Evolutionary conservation across 1,284 basidiomycete species (phyloP), one percentile per base, ranked within the genome.

Genomic region (Lignosus rhinocerotis): DNA sequence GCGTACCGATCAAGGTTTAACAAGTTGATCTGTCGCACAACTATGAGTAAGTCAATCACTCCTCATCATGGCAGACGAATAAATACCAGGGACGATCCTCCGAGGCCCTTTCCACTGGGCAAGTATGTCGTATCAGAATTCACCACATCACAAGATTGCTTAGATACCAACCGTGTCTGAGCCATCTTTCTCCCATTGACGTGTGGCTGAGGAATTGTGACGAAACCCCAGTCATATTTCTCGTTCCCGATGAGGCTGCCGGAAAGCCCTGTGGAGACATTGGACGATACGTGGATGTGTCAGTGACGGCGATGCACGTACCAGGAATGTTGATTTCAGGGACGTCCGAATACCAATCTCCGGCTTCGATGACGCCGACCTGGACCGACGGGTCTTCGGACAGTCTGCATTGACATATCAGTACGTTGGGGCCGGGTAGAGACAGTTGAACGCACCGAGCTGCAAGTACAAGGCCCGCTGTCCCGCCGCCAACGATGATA

Each of bases 351-450:
- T 70, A 62, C 46, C 66, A 66, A 14, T 64, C 56, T 19, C 73
- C 74, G 12, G 71, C 59, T 69, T 66, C 38, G 70, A 66, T 38
- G 33, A 75, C 68, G 31, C 71, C 62, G 16, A 75, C 73, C 7
- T 73, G 71, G 32, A 69, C 67, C 31, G 62, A 55, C 0, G 75
- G 65, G 56, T 83, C 77, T 53, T 81, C 80, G 0, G 74, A 70
- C n/a, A 85, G 70, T 16, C 59, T 60, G 21, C 30, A 30, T 0
- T 1, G 11, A 34, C 9, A 19, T 36, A 25, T 25, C 25, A 10
- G 8, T 46, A 8, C 2, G 2, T 10, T 5, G 34, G 31, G 25
- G 25, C 25, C 25, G 25, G 25, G 25, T 25, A 25, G 25, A 4
- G 25, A 25, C 25, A 25, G 25, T 25, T 4, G 25, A 25, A 17